Conservation (phyloP, 441 rosid genomes). For the Pelargonium myrrhifolium region DNA sequence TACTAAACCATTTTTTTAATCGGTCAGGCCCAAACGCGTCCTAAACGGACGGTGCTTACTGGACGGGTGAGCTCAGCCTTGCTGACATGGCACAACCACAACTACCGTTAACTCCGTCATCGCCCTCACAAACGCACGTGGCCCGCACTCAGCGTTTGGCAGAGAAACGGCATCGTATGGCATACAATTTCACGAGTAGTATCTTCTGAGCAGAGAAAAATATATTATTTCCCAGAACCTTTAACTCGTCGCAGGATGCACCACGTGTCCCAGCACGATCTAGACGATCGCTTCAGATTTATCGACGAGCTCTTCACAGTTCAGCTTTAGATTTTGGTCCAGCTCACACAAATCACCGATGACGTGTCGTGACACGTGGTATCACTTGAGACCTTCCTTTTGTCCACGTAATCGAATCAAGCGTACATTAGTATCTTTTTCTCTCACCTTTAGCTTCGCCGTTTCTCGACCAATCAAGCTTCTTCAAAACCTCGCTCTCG, state of each 20-base stretch:
- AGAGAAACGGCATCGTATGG: background rate
- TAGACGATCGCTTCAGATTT: conserved; percentile 4
- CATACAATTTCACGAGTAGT: background rate
- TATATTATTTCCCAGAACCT: background rate
- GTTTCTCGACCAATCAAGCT: conserved; percentile 4
- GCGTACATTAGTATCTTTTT: background rate
- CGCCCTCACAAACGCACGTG: background rate
- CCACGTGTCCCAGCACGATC: background rate
- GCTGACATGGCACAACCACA: background rate
- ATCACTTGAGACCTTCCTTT: background rate
- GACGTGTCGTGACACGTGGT: background rate
- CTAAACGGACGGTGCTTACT: background rate
- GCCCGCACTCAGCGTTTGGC: background rate
- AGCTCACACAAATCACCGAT: background rate
- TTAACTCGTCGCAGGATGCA: background rate
- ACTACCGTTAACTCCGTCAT: background rate
- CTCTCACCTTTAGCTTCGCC: conserved; percentile 4
- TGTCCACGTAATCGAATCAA: background rate
- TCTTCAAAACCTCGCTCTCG: background rate
- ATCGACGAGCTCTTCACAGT: background rate
- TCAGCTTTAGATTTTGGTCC: conserved; percentile 2
- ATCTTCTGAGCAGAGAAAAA: no score
- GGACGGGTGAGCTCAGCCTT: background rate
- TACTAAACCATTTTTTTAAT: no score
- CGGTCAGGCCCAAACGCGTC: background rate